phyloP scores from a whole-genome alignment of 169 alveolate species.

The Eimeria tenella region DNA sequence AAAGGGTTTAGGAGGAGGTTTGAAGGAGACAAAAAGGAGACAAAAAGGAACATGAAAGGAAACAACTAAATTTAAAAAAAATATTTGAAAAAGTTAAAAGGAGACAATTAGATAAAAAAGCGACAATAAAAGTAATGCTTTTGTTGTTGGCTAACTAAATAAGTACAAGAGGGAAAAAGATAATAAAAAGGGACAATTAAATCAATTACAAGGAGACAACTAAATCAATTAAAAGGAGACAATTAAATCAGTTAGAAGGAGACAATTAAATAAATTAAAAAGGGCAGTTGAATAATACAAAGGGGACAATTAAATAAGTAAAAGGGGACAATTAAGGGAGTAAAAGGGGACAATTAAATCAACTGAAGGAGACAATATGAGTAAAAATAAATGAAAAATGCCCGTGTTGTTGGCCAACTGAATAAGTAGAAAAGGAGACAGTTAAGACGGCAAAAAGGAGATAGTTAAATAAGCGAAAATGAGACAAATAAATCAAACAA shows the following conservation, averaged over 20 bases:
- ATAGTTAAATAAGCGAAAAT: background rate
- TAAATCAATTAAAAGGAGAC: background rate
- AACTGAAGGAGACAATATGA: background rate
- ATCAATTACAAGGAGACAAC: background rate
- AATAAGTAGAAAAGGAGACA: background rate
- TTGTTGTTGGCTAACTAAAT: slow-evolving; percentile 6
- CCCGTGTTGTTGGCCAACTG: background rate
- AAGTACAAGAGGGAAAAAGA: background rate
- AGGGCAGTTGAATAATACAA: background rate
- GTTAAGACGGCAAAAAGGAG: background rate
- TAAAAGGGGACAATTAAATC: background rate
- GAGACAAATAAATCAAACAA: background rate
- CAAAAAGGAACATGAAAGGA: too few species aligned
- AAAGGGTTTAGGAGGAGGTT: too few species aligned
- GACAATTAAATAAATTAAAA: background rate
- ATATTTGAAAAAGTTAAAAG: too few species aligned
- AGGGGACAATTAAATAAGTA: background rate
- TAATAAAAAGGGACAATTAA: background rate
- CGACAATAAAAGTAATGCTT: background rate
- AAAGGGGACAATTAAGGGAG: background rate
- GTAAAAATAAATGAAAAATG: background rate
- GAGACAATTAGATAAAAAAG: background rate
- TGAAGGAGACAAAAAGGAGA: too few species aligned
- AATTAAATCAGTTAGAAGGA: background rate
- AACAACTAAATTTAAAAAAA: too few species aligned